phyloP scores from a whole-genome alignment of 208 protist species.

The Trypanosoma mega region DNA sequence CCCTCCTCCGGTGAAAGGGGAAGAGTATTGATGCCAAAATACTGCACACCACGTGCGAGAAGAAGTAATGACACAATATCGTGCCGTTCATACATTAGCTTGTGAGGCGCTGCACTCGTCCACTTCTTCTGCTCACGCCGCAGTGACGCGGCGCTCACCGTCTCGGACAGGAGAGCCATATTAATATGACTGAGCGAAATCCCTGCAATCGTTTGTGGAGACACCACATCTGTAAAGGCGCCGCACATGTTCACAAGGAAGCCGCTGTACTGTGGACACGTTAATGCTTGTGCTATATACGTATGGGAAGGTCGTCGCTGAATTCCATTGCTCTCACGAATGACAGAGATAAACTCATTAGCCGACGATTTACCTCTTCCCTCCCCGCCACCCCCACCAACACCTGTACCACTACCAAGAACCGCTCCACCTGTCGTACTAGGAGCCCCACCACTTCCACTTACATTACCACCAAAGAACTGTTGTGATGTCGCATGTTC shows the following conservation, averaged over 20 bases:
- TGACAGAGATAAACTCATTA: conserved; percentile 41
- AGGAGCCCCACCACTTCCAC: conserved; percentile 29
- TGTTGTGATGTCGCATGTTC: conserved; percentile 44
- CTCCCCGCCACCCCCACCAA: too few relatives aligned
- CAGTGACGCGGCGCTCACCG: conserved; percentile 42
- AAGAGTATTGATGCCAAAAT: conserved; percentile 43
- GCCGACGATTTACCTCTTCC: background rate
- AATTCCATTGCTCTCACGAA: conserved; percentile 18
- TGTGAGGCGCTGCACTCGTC: conserved; percentile 18
- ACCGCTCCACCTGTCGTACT: too few relatives aligned
- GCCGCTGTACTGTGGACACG: conserved; percentile 12
- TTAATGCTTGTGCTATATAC: conserved; percentile 48
- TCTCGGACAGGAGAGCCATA: conserved; percentile 36
- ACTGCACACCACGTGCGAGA: conserved; percentile 63
- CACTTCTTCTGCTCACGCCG: conserved; percentile 58
- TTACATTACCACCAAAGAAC: conserved; percentile 24
- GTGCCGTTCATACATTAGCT: conserved; percentile 24
- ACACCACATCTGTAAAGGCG: conserved; percentile 35
- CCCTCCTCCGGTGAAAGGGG: conserved; percentile 34
- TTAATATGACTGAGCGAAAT: conserved; percentile 55
- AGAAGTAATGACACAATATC: conserved; percentile 59
- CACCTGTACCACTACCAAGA: too few relatives aligned
- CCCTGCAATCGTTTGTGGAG: conserved; percentile 31
- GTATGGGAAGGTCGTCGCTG: conserved; percentile 27
- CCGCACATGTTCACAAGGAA: conserved; percentile 48